These are phyloP conservation scores for Metrosideros polymorpha DNA, from an alignment of 441 rosid species.

Conservation along the genomic window DNA sequence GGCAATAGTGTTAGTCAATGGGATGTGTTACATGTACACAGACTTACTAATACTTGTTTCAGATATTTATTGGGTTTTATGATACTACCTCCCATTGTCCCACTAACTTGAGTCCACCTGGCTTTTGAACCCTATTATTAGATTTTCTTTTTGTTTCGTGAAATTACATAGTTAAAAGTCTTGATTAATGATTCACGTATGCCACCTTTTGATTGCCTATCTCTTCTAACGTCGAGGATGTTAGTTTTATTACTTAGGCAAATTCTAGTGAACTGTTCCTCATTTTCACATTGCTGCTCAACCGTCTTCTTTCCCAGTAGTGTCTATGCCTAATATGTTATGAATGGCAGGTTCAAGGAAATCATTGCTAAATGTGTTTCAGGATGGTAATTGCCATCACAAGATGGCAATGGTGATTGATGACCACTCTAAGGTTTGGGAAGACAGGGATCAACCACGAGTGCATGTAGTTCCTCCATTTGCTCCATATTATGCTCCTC, in stretches of 20 bases:
- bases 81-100: neutral
- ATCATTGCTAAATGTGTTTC: slow-evolving; percentile 82
- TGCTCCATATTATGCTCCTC: slow-evolving; percentile 93
- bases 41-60: neutral
- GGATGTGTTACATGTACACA: neutral
- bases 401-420: slow-evolving; percentile 99
- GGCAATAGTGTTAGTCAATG: neutral
- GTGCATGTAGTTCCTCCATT: slow-evolving; percentile 96
- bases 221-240: neutral
- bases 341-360: slow-evolving; percentile 60
- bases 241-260: neutral
- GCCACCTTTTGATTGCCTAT: neutral
- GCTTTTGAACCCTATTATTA: neutral
- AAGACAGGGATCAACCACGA: slow-evolving; percentile 93
- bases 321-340: slow-evolving; percentile 1
- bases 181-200: neutral
- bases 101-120: neutral
- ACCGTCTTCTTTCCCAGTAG: neutral
- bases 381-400: slow-evolving; percentile 82
- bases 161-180: neutral
- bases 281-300: neutral
- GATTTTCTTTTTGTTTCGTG: neutral
- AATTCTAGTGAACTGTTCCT: neutral
- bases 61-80: neutral
- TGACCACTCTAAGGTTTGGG: slow-evolving; percentile 96